A percentile compares a stretch with the other conserved stretches of the same genome.
Evolutionary conservation across 176 grass and related monocot species (phyloP).

Genomic region (Raddia guianensis): DNA sequence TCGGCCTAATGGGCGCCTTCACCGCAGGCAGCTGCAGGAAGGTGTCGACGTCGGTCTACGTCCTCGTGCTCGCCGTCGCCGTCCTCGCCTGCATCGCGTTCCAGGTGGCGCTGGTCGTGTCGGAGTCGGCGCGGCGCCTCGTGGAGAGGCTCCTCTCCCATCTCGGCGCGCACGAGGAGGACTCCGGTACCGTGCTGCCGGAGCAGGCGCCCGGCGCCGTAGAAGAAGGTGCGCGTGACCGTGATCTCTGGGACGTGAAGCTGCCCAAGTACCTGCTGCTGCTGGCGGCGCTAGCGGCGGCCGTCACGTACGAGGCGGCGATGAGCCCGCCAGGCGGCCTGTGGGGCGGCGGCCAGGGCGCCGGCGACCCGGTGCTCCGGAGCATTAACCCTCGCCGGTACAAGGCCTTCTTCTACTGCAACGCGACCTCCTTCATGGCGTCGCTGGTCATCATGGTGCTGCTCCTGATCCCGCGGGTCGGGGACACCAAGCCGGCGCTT

Average conservation of each 20-base stretch:
- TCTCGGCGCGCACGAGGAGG: background rate
- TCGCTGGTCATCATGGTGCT: constrained; percentile 55
- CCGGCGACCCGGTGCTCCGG: constrained; percentile 46
- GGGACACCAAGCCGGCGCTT: constrained; percentile 20
- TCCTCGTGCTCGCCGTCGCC: constrained; percentile 33
- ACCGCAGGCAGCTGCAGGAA: constrained; percentile 46
- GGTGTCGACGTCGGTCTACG: constrained; percentile 54
- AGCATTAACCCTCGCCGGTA: constrained; percentile 40
- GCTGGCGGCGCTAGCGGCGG: constrained; percentile 46
- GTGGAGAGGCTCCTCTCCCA: background rate
- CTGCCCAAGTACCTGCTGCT: constrained; percentile 50
- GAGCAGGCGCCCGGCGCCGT: background rate
- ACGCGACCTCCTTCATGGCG: constrained; percentile 58
- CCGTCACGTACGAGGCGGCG: constrained; percentile 50
- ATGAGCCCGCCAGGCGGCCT: constrained; percentile 55
- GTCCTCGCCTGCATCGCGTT: constrained; percentile 39
- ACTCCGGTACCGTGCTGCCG: background rate
- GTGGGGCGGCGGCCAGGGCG: constrained; percentile 16
- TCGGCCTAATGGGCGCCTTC: constrained; percentile 54
- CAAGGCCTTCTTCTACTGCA: constrained; percentile 62
- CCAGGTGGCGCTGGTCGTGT: constrained; percentile 31
- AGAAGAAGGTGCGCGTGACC: background rate
- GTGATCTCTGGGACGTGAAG: constrained; percentile 41
- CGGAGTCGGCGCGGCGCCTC: background rate
- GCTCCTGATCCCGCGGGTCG: constrained; percentile 52